Percentiles rank a stretch among this genome's conserved stretches.
These are phyloP conservation scores for Leishmania martiniquensis DNA, from an alignment of 208 protist species.

Conservation along the genomic window DNA sequence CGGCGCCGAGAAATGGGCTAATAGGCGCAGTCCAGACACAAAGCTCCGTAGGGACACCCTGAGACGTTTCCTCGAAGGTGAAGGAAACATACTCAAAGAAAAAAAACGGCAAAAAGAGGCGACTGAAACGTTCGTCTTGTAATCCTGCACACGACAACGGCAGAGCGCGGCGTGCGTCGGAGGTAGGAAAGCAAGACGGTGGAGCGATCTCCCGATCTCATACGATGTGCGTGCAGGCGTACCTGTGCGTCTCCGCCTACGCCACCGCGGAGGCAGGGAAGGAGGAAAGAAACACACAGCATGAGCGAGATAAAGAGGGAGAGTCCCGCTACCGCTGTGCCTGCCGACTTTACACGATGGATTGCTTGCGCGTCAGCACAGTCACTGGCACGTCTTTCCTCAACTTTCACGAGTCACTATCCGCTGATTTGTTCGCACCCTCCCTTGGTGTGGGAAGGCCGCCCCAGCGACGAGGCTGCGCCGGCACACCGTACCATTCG, in stretches of 20 bases:
- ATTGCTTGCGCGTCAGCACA: neutral
- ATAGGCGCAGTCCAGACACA: neutral
- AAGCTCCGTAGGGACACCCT: neutral
- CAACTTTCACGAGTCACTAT: neutral
- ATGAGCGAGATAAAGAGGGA: neutral
- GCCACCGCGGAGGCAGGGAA: neutral
- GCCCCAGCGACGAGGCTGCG: neutral
- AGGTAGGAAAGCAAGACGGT: no score
- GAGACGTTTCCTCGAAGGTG: neutral
- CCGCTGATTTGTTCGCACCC: neutral
- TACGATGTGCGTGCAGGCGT: no score
- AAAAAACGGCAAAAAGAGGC: neutral
- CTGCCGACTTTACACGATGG: neutral
- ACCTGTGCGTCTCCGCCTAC: neutral
- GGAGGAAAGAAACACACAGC: neutral
- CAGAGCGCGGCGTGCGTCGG: neutral
- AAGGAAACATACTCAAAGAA: neutral
- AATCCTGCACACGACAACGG: neutral
- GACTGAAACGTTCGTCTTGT: neutral
- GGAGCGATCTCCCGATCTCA: no score
- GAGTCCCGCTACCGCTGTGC: neutral
- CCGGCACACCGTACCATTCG: neutral
- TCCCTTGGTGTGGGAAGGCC: neutral
- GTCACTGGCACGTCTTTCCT: neutral
- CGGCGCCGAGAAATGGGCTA: neutral